Evolutionary conservation across 2,329 filamentous ascomycete species (phyloP).

Genomic region (Trichoderma gracile): DNA sequence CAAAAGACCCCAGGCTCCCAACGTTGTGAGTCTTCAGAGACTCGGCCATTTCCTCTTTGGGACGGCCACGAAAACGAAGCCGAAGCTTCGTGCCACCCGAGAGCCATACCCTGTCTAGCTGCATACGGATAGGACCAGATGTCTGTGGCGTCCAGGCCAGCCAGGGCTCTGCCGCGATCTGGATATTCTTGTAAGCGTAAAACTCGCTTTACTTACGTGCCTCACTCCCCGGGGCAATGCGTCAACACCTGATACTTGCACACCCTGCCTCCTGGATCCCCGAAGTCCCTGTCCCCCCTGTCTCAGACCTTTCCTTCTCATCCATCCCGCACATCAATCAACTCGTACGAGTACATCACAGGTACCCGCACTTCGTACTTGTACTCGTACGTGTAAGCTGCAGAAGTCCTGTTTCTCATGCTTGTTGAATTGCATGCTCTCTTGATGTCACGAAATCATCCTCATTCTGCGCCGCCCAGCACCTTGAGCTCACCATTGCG

Average conservation of each 20-base stretch:
- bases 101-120: constrained; percentile 6
- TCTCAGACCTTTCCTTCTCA: constrained; percentile 11
- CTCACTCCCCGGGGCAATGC: background rate
- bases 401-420: background rate
- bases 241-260: constrained; percentile 8
- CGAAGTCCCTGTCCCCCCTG: constrained; percentile 23
- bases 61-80: constrained; percentile 18
- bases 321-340: background rate
- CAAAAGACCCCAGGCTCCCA: constrained; percentile 15
- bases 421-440: too few relatives aligned
- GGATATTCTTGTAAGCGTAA: constrained; percentile 16
- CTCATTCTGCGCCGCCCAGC: constrained; percentile 14
- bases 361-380: background rate
- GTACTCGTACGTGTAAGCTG: background rate
- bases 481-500: background rate
- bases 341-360: background rate
- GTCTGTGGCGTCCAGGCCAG: background rate
- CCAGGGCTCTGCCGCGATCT: constrained; percentile 5
- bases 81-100: constrained; percentile 14
- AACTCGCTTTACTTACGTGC: background rate
- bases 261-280: constrained; percentile 16
- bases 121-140: background rate
- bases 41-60: constrained; percentile 21
- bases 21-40: constrained; percentile 17
- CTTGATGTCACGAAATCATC: background rate